Evolutionary conservation across 2,329 filamentous ascomycete species (phyloP), one percentile per base, ranked within the genome.

Genomic region (Calonectria pteridis): DNA sequence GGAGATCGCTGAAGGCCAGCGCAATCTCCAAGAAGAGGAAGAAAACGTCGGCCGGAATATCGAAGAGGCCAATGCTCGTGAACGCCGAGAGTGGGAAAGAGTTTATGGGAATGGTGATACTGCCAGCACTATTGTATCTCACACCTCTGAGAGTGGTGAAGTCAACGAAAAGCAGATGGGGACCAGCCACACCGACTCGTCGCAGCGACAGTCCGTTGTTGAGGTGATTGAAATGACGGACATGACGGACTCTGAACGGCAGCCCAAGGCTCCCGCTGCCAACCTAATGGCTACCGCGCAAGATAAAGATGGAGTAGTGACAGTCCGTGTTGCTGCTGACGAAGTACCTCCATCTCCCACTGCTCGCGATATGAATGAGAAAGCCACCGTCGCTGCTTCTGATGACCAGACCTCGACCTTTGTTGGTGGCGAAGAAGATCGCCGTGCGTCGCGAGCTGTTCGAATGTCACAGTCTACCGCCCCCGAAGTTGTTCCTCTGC

Each of bases 11-110:
- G 87, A 89, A 78, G 88, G 86, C 26, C 86, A 89, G 80, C 87
- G 84, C 3, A 88, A 90, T 69, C 84, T 92, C 71, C 89, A 93
- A 67, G 87, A 86, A 64, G 91, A 93, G 75, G 94, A 98, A 81
- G 91, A 92, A 70, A 91, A 91, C 50, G 88, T 93, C 3, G 95
- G 94, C 4, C 89, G 91, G 67, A 89, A 91, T 68, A 85, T 95
- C 16, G 91, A 94, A 80, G 87, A 90, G 71, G 84, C 86, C n/a
- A 92, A 90, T 67, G 88, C 89, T 14, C 88, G 88, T 7, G 93
- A 95, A 74, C 88, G 91, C 55, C 86, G 86, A 9, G 86, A 92
- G 74, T 98, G 96, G 96, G 96, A 98, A 82, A 90, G 90, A 7
- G 87, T 90, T 2, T 97, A 98, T 77, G 94, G 94, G 0, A 88